These are phyloP conservation scores for Agaricales sp. DNA, from an alignment of 1,284 basidiomycete genomes.

Conservation along the genomic window DNA sequence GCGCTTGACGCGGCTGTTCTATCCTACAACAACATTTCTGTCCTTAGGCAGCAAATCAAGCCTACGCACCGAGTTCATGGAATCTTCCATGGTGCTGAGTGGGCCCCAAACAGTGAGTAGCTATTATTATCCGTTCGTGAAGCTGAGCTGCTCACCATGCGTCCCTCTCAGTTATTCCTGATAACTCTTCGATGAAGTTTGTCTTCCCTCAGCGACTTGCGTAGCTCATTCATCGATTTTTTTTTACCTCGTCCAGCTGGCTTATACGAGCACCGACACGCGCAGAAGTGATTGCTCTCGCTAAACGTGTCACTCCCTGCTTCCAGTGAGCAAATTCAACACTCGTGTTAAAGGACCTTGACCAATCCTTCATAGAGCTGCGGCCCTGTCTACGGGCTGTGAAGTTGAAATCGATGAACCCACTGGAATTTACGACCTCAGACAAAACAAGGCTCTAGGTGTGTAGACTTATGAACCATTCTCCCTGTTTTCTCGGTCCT, in stretches of 20 bases:
- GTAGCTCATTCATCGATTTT: too few species aligned
- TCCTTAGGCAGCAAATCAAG: constrained; percentile 62
- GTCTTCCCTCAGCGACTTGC: too few species aligned
- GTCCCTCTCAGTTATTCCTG: constrained; percentile 57
- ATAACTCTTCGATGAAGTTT: constrained; percentile 57
- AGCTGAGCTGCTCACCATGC: not conserved
- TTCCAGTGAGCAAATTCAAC: constrained; percentile 44
- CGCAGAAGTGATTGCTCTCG: constrained; percentile 43
- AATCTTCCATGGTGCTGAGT: constrained; percentile 51
- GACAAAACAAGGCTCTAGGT: constrained; percentile 55
- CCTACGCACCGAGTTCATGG: constrained; percentile 59
- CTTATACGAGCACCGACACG: constrained; percentile 64
- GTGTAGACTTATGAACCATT: too few species aligned
- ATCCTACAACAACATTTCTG: constrained; percentile 60
- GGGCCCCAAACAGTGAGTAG: constrained; percentile 47
- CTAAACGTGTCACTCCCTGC: constrained; percentile 52
- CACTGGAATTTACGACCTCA: constrained; percentile 43
- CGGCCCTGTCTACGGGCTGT: constrained; percentile 64
- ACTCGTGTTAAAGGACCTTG: not conserved
- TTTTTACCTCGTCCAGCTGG: constrained; percentile 28
- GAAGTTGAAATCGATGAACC: constrained; percentile 34
- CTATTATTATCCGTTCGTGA: constrained; percentile 1
- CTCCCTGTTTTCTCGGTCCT: not conserved
- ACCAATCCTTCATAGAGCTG: constrained; percentile 37
- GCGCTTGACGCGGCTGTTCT: constrained; percentile 70